Base-by-base conservation (phyloP, 2,329 filamentous ascomycete genomes). In the Penicillium nordicum region DNA sequence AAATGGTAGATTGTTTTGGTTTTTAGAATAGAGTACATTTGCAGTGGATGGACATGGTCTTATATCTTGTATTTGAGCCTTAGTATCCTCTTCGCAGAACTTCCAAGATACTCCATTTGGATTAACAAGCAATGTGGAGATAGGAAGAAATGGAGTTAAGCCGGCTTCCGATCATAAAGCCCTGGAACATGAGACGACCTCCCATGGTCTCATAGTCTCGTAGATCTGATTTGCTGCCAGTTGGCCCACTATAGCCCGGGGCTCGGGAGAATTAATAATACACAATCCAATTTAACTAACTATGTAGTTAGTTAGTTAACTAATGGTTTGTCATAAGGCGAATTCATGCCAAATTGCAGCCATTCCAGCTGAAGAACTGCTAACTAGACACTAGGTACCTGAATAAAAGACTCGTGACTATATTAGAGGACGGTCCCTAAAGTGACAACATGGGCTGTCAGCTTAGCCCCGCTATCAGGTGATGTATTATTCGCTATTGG, bases 211-310 rank as follows among this genome's bases (percentile, higher is more conserved):
- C 9, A 21, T 27, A 23, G 23, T 23, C 21, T 7, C n/a, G 25
- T 9, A 30, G 14, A n/a, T 53, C 18, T 47, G 50, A 53, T 53
- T 53, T 32, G 42, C 25, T 30, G n/a, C 8, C 16, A 10, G 25
- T n/a, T 27, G 23, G 9, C 25, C 43, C 43, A 46, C 43, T 23
- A 8, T 21, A 2, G 10, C 10, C 12, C 30, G 6, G 27, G 27
- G 27, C 29, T 29, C 29, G n/a, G 51, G 27, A 3, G 10, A 29
- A 54, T 54, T 54, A 54, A 30, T 54, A 54, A 54, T 54, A 18
- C 12, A 21, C 8, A 37, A 3, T 10, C 4, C 9, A 2, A 10
- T 9, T 4, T 37, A 21, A 18, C 18, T n/a, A n/a, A n/a, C n/a
- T n/a, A n/a, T n/a, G n/a, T n/a, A n/a, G n/a, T n/a, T n/a, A n/a